phyloP scores from a whole-genome alignment of 192 early-diverging fungal species.

The Umbelopsis isabellina region DNA sequence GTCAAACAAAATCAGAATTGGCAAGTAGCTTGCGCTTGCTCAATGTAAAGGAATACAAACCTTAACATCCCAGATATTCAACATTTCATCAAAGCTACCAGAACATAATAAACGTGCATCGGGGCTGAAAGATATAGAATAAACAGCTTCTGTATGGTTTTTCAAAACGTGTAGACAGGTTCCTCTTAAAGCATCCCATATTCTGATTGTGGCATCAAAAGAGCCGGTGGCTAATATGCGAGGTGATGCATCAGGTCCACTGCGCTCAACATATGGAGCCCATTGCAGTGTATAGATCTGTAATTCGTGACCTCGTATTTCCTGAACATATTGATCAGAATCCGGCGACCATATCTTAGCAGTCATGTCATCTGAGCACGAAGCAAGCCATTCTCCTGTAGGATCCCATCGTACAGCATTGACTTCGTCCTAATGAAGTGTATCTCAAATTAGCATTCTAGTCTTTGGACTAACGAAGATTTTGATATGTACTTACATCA shows the following conservation, averaged over 20 bases:
- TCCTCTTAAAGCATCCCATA: slow-evolving; percentile 83
- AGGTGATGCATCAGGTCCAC: slow-evolving; percentile 30
- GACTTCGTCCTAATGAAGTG: slow-evolving; percentile 61
- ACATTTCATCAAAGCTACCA: slow-evolving; percentile 76
- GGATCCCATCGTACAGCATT: slow-evolving; percentile 81
- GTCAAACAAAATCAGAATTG: neutral
- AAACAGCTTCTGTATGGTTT: slow-evolving; percentile 72
- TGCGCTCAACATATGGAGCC: slow-evolving; percentile 59
- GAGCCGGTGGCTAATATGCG: slow-evolving; percentile 72
- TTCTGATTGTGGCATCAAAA: slow-evolving; percentile 79
- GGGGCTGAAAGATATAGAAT: slow-evolving; percentile 76
- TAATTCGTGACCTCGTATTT: slow-evolving; percentile 68
- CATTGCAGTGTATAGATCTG: slow-evolving; percentile 84
- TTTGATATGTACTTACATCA: slow-evolving; percentile 41
- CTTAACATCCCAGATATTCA: slow-evolving; percentile 76
- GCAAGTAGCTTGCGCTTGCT: too few relatives aligned
- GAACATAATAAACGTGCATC: slow-evolving; percentile 74
- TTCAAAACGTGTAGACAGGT: slow-evolving; percentile 68
- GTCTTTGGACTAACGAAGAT: neutral
- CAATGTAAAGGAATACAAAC: slow-evolving; percentile 28
- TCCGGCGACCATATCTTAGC: slow-evolving; percentile 76
- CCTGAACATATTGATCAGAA: slow-evolving; percentile 57
- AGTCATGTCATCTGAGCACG: slow-evolving; percentile 78
- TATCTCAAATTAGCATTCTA: neutral
- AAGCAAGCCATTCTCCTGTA: slow-evolving; percentile 66